A percentile compares a stretch with the other conserved stretches of the same genome.
These are phyloP conservation scores for Cyclotella baltica DNA, from an alignment of 108 stramenopile genomes.

Conservation along the genomic window DNA sequence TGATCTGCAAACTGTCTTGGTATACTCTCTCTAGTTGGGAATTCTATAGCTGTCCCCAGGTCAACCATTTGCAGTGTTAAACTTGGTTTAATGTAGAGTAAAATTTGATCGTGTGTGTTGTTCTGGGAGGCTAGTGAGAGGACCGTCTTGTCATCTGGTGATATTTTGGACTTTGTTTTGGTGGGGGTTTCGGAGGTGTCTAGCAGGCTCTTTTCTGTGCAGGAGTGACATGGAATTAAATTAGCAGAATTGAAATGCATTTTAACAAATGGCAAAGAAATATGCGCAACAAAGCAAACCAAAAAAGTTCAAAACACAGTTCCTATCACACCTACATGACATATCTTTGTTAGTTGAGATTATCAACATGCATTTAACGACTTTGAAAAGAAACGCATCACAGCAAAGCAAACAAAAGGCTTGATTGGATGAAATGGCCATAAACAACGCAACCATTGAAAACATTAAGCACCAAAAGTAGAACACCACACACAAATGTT, in stretches of 20 bases:
- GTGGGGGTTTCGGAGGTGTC: background rate
- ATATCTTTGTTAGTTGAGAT: too few relatives aligned
- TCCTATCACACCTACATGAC: background rate
- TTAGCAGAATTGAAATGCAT: too few relatives aligned
- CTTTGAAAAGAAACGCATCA: background rate
- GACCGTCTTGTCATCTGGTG: constrained; percentile 31
- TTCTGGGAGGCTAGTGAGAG: constrained; percentile 50
- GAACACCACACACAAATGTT: too few relatives aligned
- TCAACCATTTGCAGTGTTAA: constrained; percentile 64
- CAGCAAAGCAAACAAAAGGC: background rate
- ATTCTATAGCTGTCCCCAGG: constrained; percentile 28
- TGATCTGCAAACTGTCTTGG: constrained; percentile 49
- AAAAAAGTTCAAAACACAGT: background rate
- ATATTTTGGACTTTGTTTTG: background rate
- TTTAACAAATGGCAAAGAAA: too few relatives aligned
- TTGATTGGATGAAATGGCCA: background rate
- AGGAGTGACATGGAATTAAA: background rate
- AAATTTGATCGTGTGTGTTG: constrained; percentile 55
- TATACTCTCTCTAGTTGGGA: constrained; percentile 42
- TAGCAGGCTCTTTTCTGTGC: constrained; percentile 45
- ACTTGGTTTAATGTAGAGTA: constrained; percentile 60
- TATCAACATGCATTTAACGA: too few relatives aligned
- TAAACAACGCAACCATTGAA: background rate
- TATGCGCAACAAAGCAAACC: too few relatives aligned
- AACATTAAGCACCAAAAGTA: too few relatives aligned